Evolutionary conservation across 2,329 filamentous ascomycete species (phyloP).

Genomic region (Fusarium sterilihyphosum): DNA sequence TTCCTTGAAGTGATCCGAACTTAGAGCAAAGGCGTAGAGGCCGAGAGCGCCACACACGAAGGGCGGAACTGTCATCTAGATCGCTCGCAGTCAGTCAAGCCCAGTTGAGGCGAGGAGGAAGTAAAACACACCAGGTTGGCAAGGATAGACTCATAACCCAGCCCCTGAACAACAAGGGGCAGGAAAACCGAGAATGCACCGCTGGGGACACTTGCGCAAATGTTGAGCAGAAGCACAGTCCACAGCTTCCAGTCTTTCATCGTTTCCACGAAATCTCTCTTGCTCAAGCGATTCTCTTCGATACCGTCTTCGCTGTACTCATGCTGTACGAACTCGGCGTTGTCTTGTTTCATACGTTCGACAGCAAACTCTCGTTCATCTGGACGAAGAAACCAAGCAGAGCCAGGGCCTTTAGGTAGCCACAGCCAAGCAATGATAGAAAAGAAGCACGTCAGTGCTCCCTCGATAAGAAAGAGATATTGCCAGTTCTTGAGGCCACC

Average conservation of each 20-base stretch:
- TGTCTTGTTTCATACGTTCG: slow-evolving; percentile 38
- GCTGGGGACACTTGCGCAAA: slow-evolving; percentile 43
- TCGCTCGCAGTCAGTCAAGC: not conserved
- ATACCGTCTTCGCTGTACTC: slow-evolving; percentile 42
- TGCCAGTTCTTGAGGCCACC: slow-evolving; percentile 66
- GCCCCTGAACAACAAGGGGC: slow-evolving; percentile 41
- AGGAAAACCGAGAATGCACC: slow-evolving; percentile 42
- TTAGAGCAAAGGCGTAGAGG: slow-evolving; percentile 41
- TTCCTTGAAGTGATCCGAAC: slow-evolving; percentile 39
- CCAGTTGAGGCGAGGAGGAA: not conserved
- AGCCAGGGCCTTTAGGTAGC: slow-evolving; percentile 40
- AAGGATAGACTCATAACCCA: slow-evolving; percentile 42
- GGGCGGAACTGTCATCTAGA: slow-evolving; percentile 43
- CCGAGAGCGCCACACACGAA: slow-evolving; percentile 43
- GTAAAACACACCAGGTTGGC: slow-evolving; percentile 38
- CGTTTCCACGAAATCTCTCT: slow-evolving; percentile 41
- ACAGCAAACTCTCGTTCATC: slow-evolving; percentile 37
- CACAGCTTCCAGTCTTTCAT: slow-evolving; percentile 44
- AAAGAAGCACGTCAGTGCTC: slow-evolving; percentile 52
- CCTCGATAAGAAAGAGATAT: slow-evolving; percentile 77
- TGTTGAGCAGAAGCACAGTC: slow-evolving; percentile 40
- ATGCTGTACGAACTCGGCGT: slow-evolving; percentile 38
- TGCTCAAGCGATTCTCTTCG: slow-evolving; percentile 36
- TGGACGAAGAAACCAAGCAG: slow-evolving; percentile 40
- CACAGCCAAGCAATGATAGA: slow-evolving; percentile 42